Evolutionary conservation across 805 yeast species (phyloP).

Genomic region (Saturnispora saitoi): DNA sequence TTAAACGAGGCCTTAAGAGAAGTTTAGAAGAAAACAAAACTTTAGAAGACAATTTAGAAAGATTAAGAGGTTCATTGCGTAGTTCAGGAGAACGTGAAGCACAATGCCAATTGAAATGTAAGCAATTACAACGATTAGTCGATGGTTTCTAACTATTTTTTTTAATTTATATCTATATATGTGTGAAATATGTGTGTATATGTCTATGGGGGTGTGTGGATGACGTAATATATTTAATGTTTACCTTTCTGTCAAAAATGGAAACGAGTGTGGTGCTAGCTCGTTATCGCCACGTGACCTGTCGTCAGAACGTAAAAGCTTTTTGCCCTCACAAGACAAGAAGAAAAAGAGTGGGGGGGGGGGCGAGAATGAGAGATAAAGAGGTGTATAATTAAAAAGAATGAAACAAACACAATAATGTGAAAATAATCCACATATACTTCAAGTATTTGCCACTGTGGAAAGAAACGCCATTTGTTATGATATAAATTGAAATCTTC

Average conservation of each 20-base stretch:
- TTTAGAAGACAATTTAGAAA: slow-evolving; percentile 42
- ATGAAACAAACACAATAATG: no score
- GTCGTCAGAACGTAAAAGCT: background rate
- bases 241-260: background rate
- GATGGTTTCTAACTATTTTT: background rate
- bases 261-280: background rate
- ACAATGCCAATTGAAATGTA: slow-evolving; percentile 34
- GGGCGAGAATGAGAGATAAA: no score
- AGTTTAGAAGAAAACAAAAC: slow-evolving; percentile 53
- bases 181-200: no score
- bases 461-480: no score
- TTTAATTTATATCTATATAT: no score
- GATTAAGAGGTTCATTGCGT: slow-evolving; percentile 36
- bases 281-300: background rate
- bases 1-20: slow-evolving; percentile 39
- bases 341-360: background rate
- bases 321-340: background rate
- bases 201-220: no score
- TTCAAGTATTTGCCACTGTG: no score
- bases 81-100: slow-evolving; percentile 37
- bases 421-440: no score
- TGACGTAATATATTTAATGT: no score
- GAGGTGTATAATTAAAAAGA: no score
- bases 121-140: slow-evolving; percentile 39
- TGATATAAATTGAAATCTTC: no score